Base-by-base conservation (phyloP, 805 yeast genomes). In the Candida coleopterorum region DNA sequence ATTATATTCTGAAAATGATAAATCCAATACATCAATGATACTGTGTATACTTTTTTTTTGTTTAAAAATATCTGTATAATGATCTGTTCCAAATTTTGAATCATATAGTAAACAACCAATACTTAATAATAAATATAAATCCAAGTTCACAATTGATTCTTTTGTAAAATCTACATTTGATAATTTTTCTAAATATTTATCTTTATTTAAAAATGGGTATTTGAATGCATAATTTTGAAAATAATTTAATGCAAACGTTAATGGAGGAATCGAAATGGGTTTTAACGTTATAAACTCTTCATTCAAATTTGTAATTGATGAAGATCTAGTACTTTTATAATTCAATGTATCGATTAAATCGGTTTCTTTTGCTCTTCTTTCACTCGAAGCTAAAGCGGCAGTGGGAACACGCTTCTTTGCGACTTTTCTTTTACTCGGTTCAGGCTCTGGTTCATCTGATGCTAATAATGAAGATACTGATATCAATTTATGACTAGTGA, bases 31-130 rank as follows among this genome's bases (percentile, higher is more conserved):
- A 29, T 64, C 68, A 6, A 62, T 46, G n/a, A 63, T 56, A 1
- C 60, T 48, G n/a, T 18, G 31, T 12, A 67, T 52, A 26, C 45
- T 48, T 20, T 52, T 49, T 20, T 52, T 49, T 32, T 58, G 64
- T 35, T 53, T 59, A 45, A 68, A 68, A 37, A 44, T 54, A 11
- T 47, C 43, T 4, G 42, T 37, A 45, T 60, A 67, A 27, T 49
- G 43, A 9, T 39, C 35, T 7, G 44, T 38, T 14, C 50, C 41
- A 33, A 43, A 44, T 29, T 54, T 46, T 12, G 58, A 46, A 42
- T 64, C 71, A 39, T 55, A 51, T 6, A 65, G 46, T 27, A 63
- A 46, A 41, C 70, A 61, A 8, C 71, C 71, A 17, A 63, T 60
- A 37, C 65, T 54, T 54, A 67, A 46, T 25, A 66, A 47, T 36